Conservation (phyloP, 345 rosid species). For the Laguncularia racemosa region DNA sequence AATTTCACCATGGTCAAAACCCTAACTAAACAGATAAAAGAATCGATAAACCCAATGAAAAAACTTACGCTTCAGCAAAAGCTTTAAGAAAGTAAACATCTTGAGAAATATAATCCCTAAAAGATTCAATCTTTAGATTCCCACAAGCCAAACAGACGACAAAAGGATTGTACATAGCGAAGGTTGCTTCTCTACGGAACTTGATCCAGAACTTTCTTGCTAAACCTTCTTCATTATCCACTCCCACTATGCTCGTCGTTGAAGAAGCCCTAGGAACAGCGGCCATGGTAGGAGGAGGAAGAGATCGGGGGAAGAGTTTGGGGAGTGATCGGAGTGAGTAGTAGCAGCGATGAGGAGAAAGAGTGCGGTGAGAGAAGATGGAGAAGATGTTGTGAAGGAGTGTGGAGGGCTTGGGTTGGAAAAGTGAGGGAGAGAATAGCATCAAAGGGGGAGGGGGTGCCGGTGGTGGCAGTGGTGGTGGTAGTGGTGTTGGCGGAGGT, state of each 20-base stretch:
- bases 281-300: conserved; percentile 20
- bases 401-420: conserved; percentile 20
- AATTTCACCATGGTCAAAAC: conserved; percentile 1
- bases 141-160: conserved; percentile 74
- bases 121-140: conserved; percentile 56
- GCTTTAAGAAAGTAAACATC: conserved; percentile 85
- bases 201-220: conserved; percentile 71
- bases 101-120: conserved; percentile 73
- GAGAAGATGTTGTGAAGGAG: conserved; percentile 2
- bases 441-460: conserved; percentile 13
- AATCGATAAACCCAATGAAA: not conserved
- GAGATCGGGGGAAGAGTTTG: conserved; percentile 22
- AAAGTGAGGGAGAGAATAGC: conserved; percentile 25
- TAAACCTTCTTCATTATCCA: conserved; percentile 48
- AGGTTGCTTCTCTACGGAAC: conserved; percentile 48
- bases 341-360: conserved; percentile 15
- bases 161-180: conserved; percentile 74
- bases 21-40: not conserved
- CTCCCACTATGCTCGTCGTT: conserved; percentile 18
- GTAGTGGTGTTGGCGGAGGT: not conserved
- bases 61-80: conserved; percentile 79
- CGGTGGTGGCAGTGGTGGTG: not conserved
- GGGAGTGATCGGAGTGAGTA: conserved; percentile 13
- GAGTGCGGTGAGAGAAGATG: conserved; percentile 9
- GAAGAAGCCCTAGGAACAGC: conserved; percentile 10